A percentile compares a stretch with the other conserved stretches of the same genome.
These are phyloP conservation scores for Haplographium delicatum DNA, from an alignment of 495 filamentous ascomycete species.

Conservation along the genomic window DNA sequence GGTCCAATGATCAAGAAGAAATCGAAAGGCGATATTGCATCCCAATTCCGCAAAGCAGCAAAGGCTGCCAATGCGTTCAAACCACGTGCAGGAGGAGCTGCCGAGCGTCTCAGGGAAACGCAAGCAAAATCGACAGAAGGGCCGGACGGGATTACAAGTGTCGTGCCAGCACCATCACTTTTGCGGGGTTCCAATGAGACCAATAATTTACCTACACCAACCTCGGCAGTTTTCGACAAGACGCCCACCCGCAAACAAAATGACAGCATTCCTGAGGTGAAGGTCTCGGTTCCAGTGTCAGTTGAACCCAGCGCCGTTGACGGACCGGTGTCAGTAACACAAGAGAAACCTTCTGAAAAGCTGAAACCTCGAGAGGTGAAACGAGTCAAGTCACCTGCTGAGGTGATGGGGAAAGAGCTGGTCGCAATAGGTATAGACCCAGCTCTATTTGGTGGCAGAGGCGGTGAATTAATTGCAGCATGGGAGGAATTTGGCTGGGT, in stretches of 20 bases:
- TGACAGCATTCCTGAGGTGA: slow-evolving; percentile 44
- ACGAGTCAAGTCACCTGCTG: slow-evolving; percentile 57
- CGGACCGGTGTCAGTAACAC: slow-evolving; percentile 26
- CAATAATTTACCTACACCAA: slow-evolving; percentile 24
- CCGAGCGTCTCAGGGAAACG: slow-evolving; percentile 58
- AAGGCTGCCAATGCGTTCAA: slow-evolving; percentile 76
- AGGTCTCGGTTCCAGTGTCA: slow-evolving; percentile 38
- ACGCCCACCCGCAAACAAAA: slow-evolving; percentile 30
- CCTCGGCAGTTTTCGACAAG: slow-evolving; percentile 27
- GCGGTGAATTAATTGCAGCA: slow-evolving; percentile 62
- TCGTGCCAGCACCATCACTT: slow-evolving; percentile 65
- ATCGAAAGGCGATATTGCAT: slow-evolving; percentile 64
- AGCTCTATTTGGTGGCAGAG: slow-evolving; percentile 59
- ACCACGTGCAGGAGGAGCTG: slow-evolving; percentile 75
- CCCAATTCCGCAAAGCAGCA: slow-evolving; percentile 78
- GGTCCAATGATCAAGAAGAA: slow-evolving; percentile 91
- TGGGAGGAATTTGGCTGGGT: slow-evolving; percentile 90
- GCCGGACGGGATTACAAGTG: slow-evolving; percentile 81
- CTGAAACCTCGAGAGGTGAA: slow-evolving; percentile 27
- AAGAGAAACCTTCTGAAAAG: slow-evolving; percentile 32
- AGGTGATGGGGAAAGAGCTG: slow-evolving; percentile 75
- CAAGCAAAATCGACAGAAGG: slow-evolving; percentile 49
- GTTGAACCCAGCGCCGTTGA: slow-evolving; percentile 31
- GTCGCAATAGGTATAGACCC: slow-evolving; percentile 70
- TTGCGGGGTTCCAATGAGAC: slow-evolving; percentile 17